Conservation (phyloP, 345 rosid genomes). For the Nephelium lappaceum region DNA sequence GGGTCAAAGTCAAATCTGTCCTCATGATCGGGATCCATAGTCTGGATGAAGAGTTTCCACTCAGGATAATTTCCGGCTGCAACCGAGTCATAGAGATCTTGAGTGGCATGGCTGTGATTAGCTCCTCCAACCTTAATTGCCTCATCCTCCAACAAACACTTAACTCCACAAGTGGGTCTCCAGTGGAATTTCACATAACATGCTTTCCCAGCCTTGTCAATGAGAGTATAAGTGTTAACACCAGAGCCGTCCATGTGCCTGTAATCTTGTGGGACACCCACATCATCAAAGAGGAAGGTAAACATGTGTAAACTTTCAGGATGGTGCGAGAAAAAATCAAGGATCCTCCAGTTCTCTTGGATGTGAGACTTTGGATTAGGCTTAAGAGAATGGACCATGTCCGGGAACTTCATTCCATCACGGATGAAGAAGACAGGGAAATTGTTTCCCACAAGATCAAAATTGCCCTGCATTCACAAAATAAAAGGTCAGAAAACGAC, state of each 20-base stretch:
- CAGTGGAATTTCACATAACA: conserved; percentile 92
- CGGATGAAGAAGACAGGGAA: conserved; percentile 94
- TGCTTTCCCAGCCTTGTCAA: conserved; percentile 89
- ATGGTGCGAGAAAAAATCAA: conserved; percentile 93
- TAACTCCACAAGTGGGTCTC: conserved; percentile 95
- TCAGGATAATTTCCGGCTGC: conserved; percentile 93
- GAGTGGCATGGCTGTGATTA: conserved; percentile 97
- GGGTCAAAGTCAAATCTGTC: conserved; percentile 88
- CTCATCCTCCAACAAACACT: conserved; percentile 80
- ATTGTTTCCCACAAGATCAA: conserved; percentile 99
- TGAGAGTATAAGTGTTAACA: conserved; percentile 81
- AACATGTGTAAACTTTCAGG: conserved; percentile 96
- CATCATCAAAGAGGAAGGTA: conserved; percentile 83
- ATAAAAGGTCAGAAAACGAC: background rate
- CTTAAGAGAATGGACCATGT: conserved; percentile 87
- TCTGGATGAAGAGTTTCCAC: conserved; percentile 88
- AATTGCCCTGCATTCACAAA: conserved; percentile 71
- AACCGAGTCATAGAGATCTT: conserved; percentile 90
- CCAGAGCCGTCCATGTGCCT: conserved; percentile 96
- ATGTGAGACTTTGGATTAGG: conserved; percentile 98
- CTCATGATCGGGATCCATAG: conserved; percentile 81
- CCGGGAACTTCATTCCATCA: conserved; percentile 97
- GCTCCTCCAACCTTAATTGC: conserved; percentile 90
- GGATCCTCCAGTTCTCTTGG: conserved; percentile 95
- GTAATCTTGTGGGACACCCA: conserved; percentile 91